Evolutionary conservation across 1,284 basidiomycete genomes (phyloP), one percentile per base, ranked within the genome.

Genomic region (Papiliotrema nemorosa): DNA sequence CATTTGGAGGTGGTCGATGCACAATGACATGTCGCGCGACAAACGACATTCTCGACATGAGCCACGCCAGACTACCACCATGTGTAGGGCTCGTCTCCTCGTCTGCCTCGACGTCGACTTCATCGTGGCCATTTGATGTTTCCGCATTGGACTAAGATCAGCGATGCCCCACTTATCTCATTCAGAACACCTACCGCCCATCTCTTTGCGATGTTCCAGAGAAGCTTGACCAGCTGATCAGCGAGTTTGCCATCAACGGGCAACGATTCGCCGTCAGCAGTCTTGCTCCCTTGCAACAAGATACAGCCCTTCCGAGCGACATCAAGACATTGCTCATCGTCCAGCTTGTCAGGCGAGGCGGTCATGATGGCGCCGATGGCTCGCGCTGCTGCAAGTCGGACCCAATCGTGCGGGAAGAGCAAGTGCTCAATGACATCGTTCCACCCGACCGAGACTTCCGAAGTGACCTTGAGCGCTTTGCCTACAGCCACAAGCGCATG

Each of bases 391-490:
- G 87, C 87, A 13, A 84, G 83, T 29, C 93, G 85, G 1, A 96
- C 90, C 94, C 93, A 97, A 3, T 88, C 83, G 73, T 99, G 94
- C 12, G 93, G 92, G 75, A 87, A 97, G 9, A 89, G 78, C 2
- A 97, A 80, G 63, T 89, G 83, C 0, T 78, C 65, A 18, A 83
- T 77, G 37, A 96, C 78, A 0, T 78, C 69, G 20, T 75, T 62
- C 90, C 90, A 94, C 3, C 78, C 71, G 2, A 89, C 73, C 4
- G 78, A 69, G 43, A 78, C 61, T 25, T 80, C 77, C 0, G 85
- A 82, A 53, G 83, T 80, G 1, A 82, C 73, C 26, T 80, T 80
- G 29, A 87, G 69, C 10, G 57, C 56, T 67, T 90, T 91, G 31
- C 78, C 75, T 14, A 88, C 67, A 0, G 83, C 79, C 16, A 82